Evolutionary conservation across 2,329 filamentous ascomycete genomes (phyloP).

Genomic region (Neopestalotiopsis sp.): DNA sequence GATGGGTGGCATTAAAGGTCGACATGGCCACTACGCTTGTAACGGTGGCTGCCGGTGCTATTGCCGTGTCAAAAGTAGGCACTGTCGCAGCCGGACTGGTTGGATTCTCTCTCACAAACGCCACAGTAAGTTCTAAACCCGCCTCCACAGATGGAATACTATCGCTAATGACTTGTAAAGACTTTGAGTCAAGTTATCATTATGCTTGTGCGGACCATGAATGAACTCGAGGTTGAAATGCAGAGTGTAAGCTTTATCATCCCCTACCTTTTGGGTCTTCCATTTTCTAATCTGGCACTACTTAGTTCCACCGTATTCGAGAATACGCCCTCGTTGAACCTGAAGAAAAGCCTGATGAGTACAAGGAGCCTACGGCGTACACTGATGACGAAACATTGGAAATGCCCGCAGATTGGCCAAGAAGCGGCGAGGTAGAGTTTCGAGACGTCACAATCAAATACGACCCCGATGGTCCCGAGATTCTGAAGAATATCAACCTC

Average conservation of each 20-base stretch:
- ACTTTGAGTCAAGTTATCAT: slow-evolving; percentile 58
- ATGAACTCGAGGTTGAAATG: slow-evolving; percentile 62
- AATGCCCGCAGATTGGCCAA: slow-evolving; percentile 51
- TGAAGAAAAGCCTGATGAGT: slow-evolving; percentile 50
- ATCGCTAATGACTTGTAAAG: slow-evolving; percentile 26
- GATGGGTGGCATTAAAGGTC: slow-evolving; percentile 61
- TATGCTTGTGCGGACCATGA: slow-evolving; percentile 57
- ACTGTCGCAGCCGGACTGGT: slow-evolving; percentile 57
- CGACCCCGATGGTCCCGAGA: slow-evolving; percentile 49
- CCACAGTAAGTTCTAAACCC: slow-evolving; percentile 42
- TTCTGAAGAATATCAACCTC: slow-evolving; percentile 56
- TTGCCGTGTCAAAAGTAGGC: slow-evolving; percentile 55
- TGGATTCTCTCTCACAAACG: slow-evolving; percentile 62
- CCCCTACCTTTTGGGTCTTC: not conserved
- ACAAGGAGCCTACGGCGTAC: slow-evolving; percentile 45
- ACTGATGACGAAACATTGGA: slow-evolving; percentile 43
- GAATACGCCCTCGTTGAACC: slow-evolving; percentile 54
- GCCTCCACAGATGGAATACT: not conserved
- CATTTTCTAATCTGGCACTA: slow-evolving; percentile 24
- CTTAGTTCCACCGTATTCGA: slow-evolving; percentile 53
- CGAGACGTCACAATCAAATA: slow-evolving; percentile 57
- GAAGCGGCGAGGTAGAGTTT: slow-evolving; percentile 54
- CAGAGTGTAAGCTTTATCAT: slow-evolving; percentile 51
- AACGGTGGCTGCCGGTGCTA: slow-evolving; percentile 55
- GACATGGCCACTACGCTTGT: slow-evolving; percentile 61